Base-by-base conservation (phyloP, 2,329 filamentous ascomycete species). In the Teratosphaeriaceae sp. region DNA sequence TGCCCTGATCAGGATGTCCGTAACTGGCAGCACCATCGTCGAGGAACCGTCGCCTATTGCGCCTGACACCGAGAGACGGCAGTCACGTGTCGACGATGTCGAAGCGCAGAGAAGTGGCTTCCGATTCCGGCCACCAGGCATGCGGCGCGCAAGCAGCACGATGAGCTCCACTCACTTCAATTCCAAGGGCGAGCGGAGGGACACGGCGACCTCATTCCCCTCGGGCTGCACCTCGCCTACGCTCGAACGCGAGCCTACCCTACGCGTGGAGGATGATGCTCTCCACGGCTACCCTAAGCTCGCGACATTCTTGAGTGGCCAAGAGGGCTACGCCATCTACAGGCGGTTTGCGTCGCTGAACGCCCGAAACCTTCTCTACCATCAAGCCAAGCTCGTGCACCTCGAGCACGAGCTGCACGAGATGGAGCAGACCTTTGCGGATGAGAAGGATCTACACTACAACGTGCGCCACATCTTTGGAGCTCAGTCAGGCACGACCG, bases 331-430 rank as follows among this genome's bases (percentile, higher is more conserved):
- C 34, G 51, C 49, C 2, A 53, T 58, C 21, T 58, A 53, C 37
- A 43, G 47, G 12, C 40, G 53, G 3, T 58, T 58, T 30, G 46
- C 47, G 2, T 41, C 47, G 8, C 42, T 58, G 9, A 55, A 56
- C 34, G 47, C 52, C 16, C 45, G 53, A 11, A 56, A 53, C 30
- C 33, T 58, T 19, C 46, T 58, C 16, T 58, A 58, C 44, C 44
- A 53, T 11, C 53, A 58, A 42, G 54, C 54, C 21, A 51, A 58
- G 47, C 37, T 57, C 33, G 37, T 49, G 2, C 34, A 51, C 24
- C 36, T 57, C 11, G 55, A 58, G 40, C 45, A 52, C 27, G 42
- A 56, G 30, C 48, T 56, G 3, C 38, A 51, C 20, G 53, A 52
- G 15, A 38, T 51, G 5, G 52, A 52, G 39, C 39, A 42, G 5